Percentiles rank a stretch among this genome's conserved stretches.
Conservation (phyloP, 148 eudicot genomes). For the Silene uniflora region DNA sequence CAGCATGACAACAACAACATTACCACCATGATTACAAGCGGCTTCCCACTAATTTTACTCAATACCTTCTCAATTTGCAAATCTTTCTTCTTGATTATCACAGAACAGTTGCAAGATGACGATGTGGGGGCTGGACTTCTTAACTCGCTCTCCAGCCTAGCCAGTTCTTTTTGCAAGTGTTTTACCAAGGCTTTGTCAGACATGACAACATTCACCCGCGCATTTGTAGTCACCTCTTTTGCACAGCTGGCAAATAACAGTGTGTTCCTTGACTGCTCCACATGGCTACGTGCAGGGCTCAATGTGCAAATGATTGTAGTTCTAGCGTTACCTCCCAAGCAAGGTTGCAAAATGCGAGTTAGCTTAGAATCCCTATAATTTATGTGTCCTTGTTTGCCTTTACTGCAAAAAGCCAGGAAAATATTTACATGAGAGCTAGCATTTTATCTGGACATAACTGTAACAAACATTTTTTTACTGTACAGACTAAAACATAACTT, state of each 20-base stretch:
- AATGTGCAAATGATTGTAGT: conserved; percentile 87
- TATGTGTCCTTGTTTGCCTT: conserved; percentile 80
- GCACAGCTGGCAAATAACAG: conserved; percentile 89
- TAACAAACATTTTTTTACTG: no score
- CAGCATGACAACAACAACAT: no score
- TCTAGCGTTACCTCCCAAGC: conserved; percentile 94
- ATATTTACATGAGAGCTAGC: no score
- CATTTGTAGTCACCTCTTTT: conserved; percentile 86
- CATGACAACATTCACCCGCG: conserved; percentile 50
- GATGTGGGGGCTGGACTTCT: conserved; percentile 64
- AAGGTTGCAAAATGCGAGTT: conserved; percentile 82
- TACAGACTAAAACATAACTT: no score
- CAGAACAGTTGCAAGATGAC: conserved; percentile 56
- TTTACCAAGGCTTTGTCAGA: conserved; percentile 72
- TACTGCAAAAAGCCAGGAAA: no score
- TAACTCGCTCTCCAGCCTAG: conserved; percentile 76
- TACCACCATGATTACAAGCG: no score
- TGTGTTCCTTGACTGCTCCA: conserved; percentile 93
- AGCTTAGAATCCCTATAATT: no score
- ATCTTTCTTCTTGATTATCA: conserved; percentile 68
- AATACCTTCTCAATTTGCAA: conserved; percentile 80
- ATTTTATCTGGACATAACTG: no score
- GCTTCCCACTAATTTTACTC: no score
- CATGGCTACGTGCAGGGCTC: conserved; percentile 87
- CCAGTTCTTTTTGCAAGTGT: conserved; percentile 82